Base-by-base conservation (phyloP, 2,329 filamentous ascomycete genomes). In the Drechslerella coelobrocha region DNA sequence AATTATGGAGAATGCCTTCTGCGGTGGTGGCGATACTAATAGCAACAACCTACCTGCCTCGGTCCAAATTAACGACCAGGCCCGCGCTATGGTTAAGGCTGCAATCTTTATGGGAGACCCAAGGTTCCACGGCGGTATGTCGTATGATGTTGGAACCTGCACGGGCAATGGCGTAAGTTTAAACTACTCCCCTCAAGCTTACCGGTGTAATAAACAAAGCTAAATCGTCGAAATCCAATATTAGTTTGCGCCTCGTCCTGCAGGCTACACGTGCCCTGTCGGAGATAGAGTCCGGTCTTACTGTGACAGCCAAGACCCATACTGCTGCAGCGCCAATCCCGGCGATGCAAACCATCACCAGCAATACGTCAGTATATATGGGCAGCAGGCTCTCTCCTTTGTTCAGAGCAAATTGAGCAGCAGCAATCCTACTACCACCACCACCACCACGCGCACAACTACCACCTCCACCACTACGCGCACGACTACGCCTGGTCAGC, bases 41-140 rank as follows among this genome's bases (percentile, higher is more conserved):
- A 75, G 79, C 43, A 82, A 82, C 62, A 77, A 84, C 54, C 76
- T 78, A 21, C 82, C 80, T 53, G 82, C 83, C 5, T 80, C 81
- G 0, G 77, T 79, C 8, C 77, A 78, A 37, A 77, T 84, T 41
- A 78, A 79, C 7, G 80, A 81, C 2, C 79, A 79, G 4, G 84
- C 84, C 2, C 78, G 86, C 6, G 79, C 78, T 2, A 82, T 83
- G 75, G 83, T 89, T 74, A 87, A 86, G 77, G 87, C 84, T 0
- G 85, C 83, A 12, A 87, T 89, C 73, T 84, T 88, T 76, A 84
- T 88, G 82, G 87, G 86, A 5, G 83, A 87, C 74, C 87, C 87
- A 2, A 81, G 85, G 65, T 84, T 84, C 74, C 79, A 81, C 6
- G 77, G 78, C 4, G 85, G 85, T 1, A 79, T 85, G 23, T 77